A percentile compares a stretch with the other conserved stretches of the same genome.
These are phyloP conservation scores for Ramicandelaber brevisporus DNA, from an alignment of 192 early-diverging fungal genomes.

Conservation along the genomic window DNA sequence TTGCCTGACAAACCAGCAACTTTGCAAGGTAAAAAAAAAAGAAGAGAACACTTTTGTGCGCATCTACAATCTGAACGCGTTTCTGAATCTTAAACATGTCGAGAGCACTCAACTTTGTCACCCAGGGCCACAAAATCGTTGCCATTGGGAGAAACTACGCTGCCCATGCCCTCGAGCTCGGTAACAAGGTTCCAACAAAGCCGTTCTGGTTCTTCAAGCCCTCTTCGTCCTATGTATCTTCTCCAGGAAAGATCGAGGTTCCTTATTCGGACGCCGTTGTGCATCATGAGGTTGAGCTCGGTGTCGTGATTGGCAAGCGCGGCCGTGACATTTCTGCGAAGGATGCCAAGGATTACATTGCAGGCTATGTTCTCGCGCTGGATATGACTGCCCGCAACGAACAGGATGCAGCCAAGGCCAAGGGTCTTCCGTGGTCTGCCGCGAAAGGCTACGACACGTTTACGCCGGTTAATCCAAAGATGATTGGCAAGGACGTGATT, in stretches of 20 bases:
- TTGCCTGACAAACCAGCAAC: too few species aligned
- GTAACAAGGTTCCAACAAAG: slow-evolving; percentile 61
- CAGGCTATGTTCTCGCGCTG: slow-evolving; percentile 60
- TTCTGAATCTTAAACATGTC: too few species aligned
- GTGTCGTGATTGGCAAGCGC: slow-evolving; percentile 61
- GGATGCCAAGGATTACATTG: slow-evolving; percentile 34
- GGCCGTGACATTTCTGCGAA: slow-evolving; percentile 41
- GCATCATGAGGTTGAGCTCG: slow-evolving; percentile 87
- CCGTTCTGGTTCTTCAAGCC: slow-evolving; percentile 95
- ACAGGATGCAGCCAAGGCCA: slow-evolving; percentile 61
- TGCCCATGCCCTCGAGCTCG: slow-evolving; percentile 85
- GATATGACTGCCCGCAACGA: slow-evolving; percentile 84
- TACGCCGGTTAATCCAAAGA: slow-evolving; percentile 71
- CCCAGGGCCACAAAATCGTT: slow-evolving; percentile 63
- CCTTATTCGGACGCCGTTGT: slow-evolving; percentile 49
- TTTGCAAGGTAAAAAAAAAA: too few species aligned
- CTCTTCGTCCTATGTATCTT: slow-evolving; percentile 43
- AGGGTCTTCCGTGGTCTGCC: slow-evolving; percentile 65
- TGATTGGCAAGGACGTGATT: too few species aligned
- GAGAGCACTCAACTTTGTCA: slow-evolving; percentile 14
- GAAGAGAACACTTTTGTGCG: too few species aligned
- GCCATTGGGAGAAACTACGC: slow-evolving; percentile 76
- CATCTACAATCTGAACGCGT: too few species aligned
- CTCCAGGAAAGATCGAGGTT: slow-evolving; percentile 48
- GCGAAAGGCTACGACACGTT: slow-evolving; percentile 94